Percentiles rank a stretch among this genome's conserved stretches.
phyloP scores from a whole-genome alignment of 495 filamentous ascomycete species.

The Astrothelium macrocarpum region DNA sequence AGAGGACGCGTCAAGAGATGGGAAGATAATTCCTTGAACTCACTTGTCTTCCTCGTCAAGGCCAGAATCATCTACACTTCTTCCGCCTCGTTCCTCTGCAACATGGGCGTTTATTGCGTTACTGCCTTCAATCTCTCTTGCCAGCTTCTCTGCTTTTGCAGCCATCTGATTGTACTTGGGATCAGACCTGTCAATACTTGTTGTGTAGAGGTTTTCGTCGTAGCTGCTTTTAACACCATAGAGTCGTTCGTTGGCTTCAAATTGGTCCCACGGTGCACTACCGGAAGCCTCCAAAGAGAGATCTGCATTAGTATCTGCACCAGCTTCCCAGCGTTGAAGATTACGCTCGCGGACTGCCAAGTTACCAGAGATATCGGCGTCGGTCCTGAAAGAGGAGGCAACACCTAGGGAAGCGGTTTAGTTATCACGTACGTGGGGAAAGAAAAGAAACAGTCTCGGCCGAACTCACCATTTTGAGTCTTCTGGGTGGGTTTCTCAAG shows the following conservation, averaged over 20 bases:
- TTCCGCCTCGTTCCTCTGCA: constrained; percentile 76
- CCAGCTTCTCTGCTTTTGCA: constrained; percentile 70
- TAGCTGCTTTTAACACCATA: constrained; percentile 84
- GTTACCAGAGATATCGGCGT: constrained; percentile 71
- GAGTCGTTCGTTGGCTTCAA: constrained; percentile 74
- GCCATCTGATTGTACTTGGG: constrained; percentile 68
- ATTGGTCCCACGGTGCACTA: constrained; percentile 71
- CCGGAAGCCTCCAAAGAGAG: constrained; percentile 56
- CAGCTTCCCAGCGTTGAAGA: constrained; percentile 78
- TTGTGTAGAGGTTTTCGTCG: constrained; percentile 92
- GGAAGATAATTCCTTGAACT: constrained; percentile 28
- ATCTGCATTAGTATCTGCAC: constrained; percentile 49
- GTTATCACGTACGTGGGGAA: neutral
- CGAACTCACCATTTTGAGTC: constrained; percentile 59
- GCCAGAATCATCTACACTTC: constrained; percentile 49
- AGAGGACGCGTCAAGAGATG: constrained; percentile 16
- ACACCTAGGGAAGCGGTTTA: constrained; percentile 30
- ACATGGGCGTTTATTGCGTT: constrained; percentile 66
- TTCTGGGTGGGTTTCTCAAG: constrained; percentile 43
- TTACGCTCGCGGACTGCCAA: constrained; percentile 53
- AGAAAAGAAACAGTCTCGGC: neutral
- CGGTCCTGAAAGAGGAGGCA: constrained; percentile 65
- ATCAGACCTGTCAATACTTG: constrained; percentile 69
- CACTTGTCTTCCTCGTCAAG: constrained; percentile 89
- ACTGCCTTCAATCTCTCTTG: constrained; percentile 74